phyloP scores from a whole-genome alignment of 2,329 filamentous ascomycete genomes.

The Aspergillus niger region DNA sequence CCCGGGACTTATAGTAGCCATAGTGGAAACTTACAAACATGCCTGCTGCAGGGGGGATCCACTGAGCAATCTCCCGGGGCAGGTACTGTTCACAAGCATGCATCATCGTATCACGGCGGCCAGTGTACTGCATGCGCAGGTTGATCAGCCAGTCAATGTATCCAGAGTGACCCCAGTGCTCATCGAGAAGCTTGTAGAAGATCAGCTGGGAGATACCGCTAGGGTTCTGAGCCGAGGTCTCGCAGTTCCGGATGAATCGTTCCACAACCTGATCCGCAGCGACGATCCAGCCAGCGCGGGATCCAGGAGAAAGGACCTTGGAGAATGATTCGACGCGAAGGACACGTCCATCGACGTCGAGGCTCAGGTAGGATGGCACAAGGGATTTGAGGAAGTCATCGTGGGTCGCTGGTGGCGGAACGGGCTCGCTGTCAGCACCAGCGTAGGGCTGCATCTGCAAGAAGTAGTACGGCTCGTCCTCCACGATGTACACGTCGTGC shows the following conservation, averaged over 20 bases:
- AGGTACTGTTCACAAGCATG: conserved; percentile 77
- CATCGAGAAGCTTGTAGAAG: conserved; percentile 86
- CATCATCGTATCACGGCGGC: conserved; percentile 73
- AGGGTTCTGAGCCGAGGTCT: conserved; percentile 82
- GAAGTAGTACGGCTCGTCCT: conserved; percentile 95
- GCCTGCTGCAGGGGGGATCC: conserved; percentile 77
- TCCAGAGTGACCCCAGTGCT: conserved; percentile 88
- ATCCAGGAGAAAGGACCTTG: conserved; percentile 83
- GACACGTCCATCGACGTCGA: conserved; percentile 85
- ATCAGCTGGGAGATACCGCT: conserved; percentile 81
- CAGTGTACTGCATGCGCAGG: conserved; percentile 78
- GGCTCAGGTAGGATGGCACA: conserved; percentile 72
- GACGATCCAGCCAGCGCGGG: conserved; percentile 84
- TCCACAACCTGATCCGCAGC: conserved; percentile 82
- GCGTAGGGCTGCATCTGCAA: conserved; percentile 78
- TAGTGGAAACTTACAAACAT: conserved; percentile 77
- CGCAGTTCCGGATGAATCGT: conserved; percentile 77
- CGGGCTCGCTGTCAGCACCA: conserved; percentile 52
- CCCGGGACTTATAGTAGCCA: not conserved
- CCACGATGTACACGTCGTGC: conserved; percentile 83
- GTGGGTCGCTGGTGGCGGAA: conserved; percentile 61
- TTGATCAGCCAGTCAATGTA: conserved; percentile 89
- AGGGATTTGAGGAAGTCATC: conserved; percentile 73
- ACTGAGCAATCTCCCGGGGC: conserved; percentile 72
- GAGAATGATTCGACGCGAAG: conserved; percentile 91